Evolutionary conservation across 1,139 yeast genomes (phyloP).

Genomic region (Wickerhamomyces sp.): DNA sequence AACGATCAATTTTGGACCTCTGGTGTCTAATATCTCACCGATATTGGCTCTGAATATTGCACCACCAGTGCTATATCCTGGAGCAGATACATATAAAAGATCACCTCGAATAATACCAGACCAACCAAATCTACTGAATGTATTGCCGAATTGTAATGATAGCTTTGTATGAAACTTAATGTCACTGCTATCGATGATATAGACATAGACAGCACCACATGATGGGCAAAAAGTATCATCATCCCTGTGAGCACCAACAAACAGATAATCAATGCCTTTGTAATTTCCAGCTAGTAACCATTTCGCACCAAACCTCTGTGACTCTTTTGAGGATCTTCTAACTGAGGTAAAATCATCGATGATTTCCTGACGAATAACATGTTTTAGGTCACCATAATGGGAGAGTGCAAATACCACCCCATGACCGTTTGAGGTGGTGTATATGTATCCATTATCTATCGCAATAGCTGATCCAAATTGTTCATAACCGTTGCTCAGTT

Average conservation of each 20-base stretch:
- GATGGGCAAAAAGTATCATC: conserved; percentile 21
- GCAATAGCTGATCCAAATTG: conserved; percentile 32
- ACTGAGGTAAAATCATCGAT: conserved; percentile 1
- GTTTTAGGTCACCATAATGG: conserved; percentile 2
- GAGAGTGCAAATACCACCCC: conserved; percentile 28
- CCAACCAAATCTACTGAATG: conserved; percentile 31
- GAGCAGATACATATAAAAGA: conserved; percentile 32
- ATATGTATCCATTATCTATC: conserved; percentile 19
- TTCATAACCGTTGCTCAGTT: conserved; percentile 28
- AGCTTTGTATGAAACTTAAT: conserved; percentile 13
- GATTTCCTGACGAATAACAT: conserved; percentile 3
- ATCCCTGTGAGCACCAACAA: conserved; percentile 24
- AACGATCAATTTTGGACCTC: conserved; percentile 5
- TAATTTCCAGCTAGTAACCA: conserved; percentile 23
- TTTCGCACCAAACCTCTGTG: conserved; percentile 28
- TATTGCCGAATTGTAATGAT: conserved; percentile 12
- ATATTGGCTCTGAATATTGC: conserved; percentile 37
- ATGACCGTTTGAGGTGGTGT: conserved; percentile 29
- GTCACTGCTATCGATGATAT: conserved; percentile 19
- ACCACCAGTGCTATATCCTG: conserved; percentile 38
- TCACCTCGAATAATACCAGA: conserved; percentile 25
- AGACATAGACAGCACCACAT: conserved; percentile 37
- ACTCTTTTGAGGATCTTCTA: conserved; percentile 19
- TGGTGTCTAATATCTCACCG: conserved; percentile 14
- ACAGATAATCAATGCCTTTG: conserved; percentile 22